phyloP scores from a whole-genome alignment of 768 basidiomycete species.

The Trametes maxima region DNA sequence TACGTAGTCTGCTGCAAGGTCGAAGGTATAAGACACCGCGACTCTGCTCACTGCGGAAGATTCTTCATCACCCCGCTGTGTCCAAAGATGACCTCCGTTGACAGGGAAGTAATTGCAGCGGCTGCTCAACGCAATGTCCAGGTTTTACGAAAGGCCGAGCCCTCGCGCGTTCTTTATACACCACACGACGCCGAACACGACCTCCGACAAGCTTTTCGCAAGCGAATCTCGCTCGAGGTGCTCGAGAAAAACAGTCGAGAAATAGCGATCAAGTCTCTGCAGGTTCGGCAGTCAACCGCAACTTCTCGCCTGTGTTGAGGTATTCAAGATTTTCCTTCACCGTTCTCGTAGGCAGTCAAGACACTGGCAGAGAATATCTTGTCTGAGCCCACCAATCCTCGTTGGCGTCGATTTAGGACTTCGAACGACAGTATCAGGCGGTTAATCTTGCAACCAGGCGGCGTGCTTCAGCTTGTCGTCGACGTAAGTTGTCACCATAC shows the following conservation, averaged over 20 bases:
- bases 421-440: constrained; percentile 65
- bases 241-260: not conserved
- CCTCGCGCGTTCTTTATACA: constrained; percentile 7
- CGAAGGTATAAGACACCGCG: too few relatives aligned
- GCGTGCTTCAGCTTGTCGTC: constrained; percentile 72
- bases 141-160: not conserved
- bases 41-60: too few relatives aligned
- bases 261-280: constrained; percentile 4
- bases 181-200: constrained; percentile 8
- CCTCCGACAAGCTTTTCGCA: constrained; percentile 11
- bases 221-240: constrained; percentile 4
- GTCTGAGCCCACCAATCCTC: constrained; percentile 65
- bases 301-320: not conserved
- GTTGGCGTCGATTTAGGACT: constrained; percentile 68
- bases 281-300: not conserved
- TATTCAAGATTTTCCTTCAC: not conserved
- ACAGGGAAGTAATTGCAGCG: not conserved
- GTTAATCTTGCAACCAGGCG: constrained; percentile 66
- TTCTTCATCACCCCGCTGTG: not conserved
- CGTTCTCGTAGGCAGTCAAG: constrained; percentile 52
- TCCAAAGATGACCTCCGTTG: not conserved
- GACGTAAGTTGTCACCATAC: constrained; percentile 47
- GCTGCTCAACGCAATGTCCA: not conserved
- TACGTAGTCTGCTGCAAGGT: too few relatives aligned
- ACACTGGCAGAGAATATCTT: constrained; percentile 70